phyloP scores from a whole-genome alignment of 257 asterid species.

The Primulina huaijiensis region DNA sequence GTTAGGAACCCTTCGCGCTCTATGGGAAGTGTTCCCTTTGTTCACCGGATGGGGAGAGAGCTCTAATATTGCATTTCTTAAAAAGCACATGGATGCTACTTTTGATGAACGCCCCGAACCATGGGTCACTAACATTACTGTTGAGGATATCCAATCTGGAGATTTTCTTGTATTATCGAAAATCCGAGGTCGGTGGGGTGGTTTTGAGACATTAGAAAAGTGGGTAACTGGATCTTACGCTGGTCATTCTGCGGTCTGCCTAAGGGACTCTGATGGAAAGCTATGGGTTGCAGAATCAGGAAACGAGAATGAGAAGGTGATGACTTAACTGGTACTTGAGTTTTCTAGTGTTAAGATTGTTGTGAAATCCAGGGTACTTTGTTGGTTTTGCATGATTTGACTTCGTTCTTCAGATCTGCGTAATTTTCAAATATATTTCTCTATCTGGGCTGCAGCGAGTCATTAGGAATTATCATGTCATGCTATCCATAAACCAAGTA shows the following conservation, averaged over 20 bases:
- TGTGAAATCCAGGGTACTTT: not conserved
- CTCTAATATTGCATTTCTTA: slow-evolving; percentile 53
- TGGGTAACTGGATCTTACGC: slow-evolving; percentile 79
- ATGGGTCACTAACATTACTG: slow-evolving; percentile 51
- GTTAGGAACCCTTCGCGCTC: slow-evolving; percentile 59
- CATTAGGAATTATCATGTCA: not conserved
- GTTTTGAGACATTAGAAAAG: slow-evolving; percentile 70
- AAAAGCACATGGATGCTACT: slow-evolving; percentile 61
- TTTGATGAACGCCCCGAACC: slow-evolving; percentile 69
- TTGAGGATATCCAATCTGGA: slow-evolving; percentile 62
- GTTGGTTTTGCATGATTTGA: not conserved
- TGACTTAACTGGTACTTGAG: slow-evolving; percentile 8
- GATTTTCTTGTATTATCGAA: slow-evolving; percentile 69
- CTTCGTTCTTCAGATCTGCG: not conserved
- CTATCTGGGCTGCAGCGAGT: not conserved
- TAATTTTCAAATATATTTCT: slow-evolving; percentile 9
- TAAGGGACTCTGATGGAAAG: slow-evolving; percentile 62
- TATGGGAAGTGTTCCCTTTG: slow-evolving; percentile 75
- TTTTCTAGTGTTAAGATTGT: slow-evolving; percentile 6
- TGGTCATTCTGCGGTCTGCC: slow-evolving; percentile 69
- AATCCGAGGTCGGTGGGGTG: slow-evolving; percentile 74
- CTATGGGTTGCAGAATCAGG: slow-evolving; percentile 86
- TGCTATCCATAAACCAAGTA: not conserved
- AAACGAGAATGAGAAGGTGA: slow-evolving; percentile 60
- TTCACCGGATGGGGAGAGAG: slow-evolving; percentile 62